Base-by-base conservation (phyloP, 805 yeast genomes). In the Torulaspora franciscae region DNA sequence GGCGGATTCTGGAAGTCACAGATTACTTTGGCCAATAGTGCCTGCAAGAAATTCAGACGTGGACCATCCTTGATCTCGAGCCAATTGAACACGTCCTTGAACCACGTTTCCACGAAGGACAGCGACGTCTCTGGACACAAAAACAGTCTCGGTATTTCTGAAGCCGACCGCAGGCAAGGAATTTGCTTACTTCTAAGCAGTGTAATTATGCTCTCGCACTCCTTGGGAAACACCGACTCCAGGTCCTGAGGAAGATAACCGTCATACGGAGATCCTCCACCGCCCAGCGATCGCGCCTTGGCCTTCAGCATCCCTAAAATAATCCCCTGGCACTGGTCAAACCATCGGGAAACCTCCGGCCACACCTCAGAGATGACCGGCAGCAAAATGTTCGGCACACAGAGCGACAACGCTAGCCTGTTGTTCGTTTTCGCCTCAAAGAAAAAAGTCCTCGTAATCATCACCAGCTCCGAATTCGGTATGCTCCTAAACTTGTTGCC, bases 11-110 rank as follows among this genome's bases (percentile, higher is more conserved):
- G 52, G 24, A 53, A 61, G 28, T 59, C 61, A 19, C 60, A 52
- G 1, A 61, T 43, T 4, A 61, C 40, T 26, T 58, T 58, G 4
- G 67, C 62, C 32, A 64, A 39, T 9, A 61, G 47, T 3, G 58
- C 58, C 0, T 63, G 59, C 17, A 65, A 37, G 37, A 62, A 62
- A 15, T 54, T 52, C 35, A 55, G 33, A 26, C 63, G 55, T 5
- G 69, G 66, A 9, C 73, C 74, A 51, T 70, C 75, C 46, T 70
- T 70, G 19, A 69, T 58, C 37, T 70, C 73, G 10, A 70, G 54
- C 75, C 75, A 70, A 40, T 62, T 66, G 42, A 66, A 66, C 2
- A 66, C 59, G 32, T 67, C 69, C 46, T 57, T 61, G 43, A 68
- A 67, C 74, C 74, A 70, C n/a, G 62, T 57, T 9, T 57, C 49